A percentile compares a stretch with the other conserved stretches of the same genome.
Evolutionary conservation across 1,139 yeast genomes (phyloP).

Genomic region (Blastobotrys illinoisensis): DNA sequence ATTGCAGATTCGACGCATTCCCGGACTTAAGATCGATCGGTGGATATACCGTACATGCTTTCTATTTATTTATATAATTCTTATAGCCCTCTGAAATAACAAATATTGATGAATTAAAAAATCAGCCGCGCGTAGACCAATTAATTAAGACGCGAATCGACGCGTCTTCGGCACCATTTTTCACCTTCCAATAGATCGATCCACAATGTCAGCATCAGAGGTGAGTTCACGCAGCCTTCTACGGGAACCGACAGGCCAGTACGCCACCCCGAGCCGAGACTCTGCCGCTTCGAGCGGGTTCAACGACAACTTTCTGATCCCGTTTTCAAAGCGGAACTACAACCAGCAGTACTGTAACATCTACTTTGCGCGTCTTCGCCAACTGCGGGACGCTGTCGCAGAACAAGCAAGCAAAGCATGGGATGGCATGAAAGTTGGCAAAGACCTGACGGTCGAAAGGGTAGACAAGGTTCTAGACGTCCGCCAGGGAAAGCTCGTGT

Average conservation of each 20-base stretch:
- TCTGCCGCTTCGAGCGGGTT: neutral
- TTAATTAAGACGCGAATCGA: neutral
- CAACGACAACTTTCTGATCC: constrained; percentile 4
- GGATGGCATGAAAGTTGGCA: constrained; percentile 38
- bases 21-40: too few species aligned
- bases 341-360: constrained; percentile 68
- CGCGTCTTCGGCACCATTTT: neutral
- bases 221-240: neutral
- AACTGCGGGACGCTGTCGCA: constrained; percentile 50
- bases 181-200: neutral
- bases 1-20: too few species aligned
- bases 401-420: constrained; percentile 46
- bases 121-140: neutral
- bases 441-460: constrained; percentile 33
- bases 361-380: constrained; percentile 59
- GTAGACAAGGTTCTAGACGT: constrained; percentile 75
- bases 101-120: neutral
- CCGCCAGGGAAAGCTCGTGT: constrained; percentile 60
- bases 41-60: too few species aligned
- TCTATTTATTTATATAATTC: too few species aligned
- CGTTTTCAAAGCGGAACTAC: constrained; percentile 43
- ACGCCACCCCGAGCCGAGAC: neutral
- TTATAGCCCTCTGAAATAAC: neutral
- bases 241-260: neutral
- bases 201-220: neutral